phyloP scores from a whole-genome alignment of 23 red algal species.

The Gracilaria domingensis region DNA sequence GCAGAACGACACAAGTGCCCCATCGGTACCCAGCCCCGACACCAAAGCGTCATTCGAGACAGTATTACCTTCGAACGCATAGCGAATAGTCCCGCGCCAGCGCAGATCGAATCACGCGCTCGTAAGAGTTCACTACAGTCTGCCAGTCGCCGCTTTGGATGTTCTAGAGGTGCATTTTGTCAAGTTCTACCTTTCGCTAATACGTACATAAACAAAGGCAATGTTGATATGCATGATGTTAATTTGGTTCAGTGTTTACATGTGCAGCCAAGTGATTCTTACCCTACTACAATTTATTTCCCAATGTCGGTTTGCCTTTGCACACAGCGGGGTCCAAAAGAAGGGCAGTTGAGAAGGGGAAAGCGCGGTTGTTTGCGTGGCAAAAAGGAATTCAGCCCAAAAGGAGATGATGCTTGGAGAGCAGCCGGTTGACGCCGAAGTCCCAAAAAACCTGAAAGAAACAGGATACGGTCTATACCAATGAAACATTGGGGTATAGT shows the following conservation, averaged over 20 bases:
- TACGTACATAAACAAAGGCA: not conserved
- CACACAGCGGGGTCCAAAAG: not conserved
- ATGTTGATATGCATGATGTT: not conserved
- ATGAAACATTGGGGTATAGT: not conserved
- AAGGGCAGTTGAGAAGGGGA: not conserved
- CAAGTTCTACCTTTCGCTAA: not conserved
- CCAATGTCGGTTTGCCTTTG: not conserved
- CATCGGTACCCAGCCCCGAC: not conserved
- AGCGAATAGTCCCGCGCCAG: not conserved
- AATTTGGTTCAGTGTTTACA: not conserved
- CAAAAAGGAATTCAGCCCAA: not conserved
- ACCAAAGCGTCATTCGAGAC: not conserved
- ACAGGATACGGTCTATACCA: not conserved
- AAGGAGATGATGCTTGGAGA: not conserved
- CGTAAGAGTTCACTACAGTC: slow-evolving; percentile 10
- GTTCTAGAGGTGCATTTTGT: slow-evolving; percentile 18
- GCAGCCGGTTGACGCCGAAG: not conserved
- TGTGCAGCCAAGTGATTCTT: not conserved
- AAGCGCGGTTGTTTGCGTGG: not conserved
- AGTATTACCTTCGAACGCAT: not conserved
- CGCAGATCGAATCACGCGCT: not conserved
- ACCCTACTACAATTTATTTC: not conserved
- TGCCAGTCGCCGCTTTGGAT: slow-evolving; percentile 31
- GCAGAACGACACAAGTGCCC: not conserved
- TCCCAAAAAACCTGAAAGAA: not conserved